Base-by-base conservation (phyloP, 352 stramenopile genomes). In the Pilasporangium apinafurcum region DNA sequence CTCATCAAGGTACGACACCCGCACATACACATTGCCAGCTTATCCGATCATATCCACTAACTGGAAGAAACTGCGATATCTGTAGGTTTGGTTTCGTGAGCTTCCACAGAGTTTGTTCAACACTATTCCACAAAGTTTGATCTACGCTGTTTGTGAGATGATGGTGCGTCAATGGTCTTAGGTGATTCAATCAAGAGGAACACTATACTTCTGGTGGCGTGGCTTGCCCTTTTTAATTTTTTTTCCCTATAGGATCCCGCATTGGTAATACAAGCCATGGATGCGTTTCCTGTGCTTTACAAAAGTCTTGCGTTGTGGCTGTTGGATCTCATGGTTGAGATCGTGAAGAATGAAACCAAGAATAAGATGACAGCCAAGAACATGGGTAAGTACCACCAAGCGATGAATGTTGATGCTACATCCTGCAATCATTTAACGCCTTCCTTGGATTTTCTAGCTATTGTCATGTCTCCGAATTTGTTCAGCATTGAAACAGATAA, bases 331-430 rank as follows among this genome's bases (percentile, higher is more conserved):
- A 67, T 91, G 48, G 78, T 58, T 8, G 60, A 70, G 30, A 61
- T 92, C 14, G 70, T 74, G 8, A 50, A 46, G 30, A 48, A 89
- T 46, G 50, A 90, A 35, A 47, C 60, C 14, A 35, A 49, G 37
- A 94, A 90, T 62, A 87, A 83, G 38, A 94, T 94, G 83, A 73
- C 73, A 2, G 58, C 76, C 0, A 78, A 83, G 42, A 92, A 88
- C 56, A 65, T 95, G 53, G 68, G 76, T 86, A 50, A 12, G 53
- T 31, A 18, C 13, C n/a, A n/a, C n/a, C n/a, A n/a, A n/a, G n/a
- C n/a, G n/a, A n/a, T n/a, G n/a, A n/a, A n/a, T n/a, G n/a, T n/a
- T n/a, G n/a, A n/a, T n/a, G n/a, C n/a, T n/a, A n/a, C n/a, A n/a
- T n/a, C n/a, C n/a, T n/a, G n/a, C n/a, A n/a, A n/a, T 44, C 29